Percentiles rank a stretch among this genome's conserved stretches.
Conservation (phyloP, 2,329 filamentous ascomycete species). For the Calonectria pseudoturangicola region DNA sequence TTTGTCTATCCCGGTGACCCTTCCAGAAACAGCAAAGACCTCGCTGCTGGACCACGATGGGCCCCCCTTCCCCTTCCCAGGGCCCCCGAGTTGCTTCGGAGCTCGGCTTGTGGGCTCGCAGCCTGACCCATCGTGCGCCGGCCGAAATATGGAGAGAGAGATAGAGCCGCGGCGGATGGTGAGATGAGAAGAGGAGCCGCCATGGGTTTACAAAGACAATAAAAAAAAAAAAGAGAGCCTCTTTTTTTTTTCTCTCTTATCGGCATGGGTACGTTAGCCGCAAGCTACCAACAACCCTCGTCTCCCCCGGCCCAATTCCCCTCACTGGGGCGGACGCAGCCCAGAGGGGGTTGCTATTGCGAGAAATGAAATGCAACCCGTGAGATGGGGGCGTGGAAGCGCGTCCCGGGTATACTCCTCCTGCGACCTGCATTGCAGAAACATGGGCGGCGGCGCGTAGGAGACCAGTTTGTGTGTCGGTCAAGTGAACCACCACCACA, state of each 20-base stretch:
- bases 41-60: slow-evolving; percentile 24
- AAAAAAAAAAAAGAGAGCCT: background rate
- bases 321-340: slow-evolving; percentile 22
- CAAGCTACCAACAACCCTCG: slow-evolving; percentile 7
- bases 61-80: background rate
- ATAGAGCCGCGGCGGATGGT: background rate
- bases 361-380: slow-evolving; percentile 24
- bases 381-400: slow-evolving; percentile 1
- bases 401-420: background rate
- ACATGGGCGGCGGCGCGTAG: slow-evolving; percentile 13
- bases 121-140: slow-evolving; percentile 8
- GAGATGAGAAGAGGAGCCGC: background rate
- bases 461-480: background rate
- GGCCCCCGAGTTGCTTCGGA: slow-evolving; percentile 20
- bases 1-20: slow-evolving; percentile 38
- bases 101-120: slow-evolving; percentile 18
- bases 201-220: background rate
- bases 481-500: slow-evolving; percentile 1
- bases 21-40: slow-evolving; percentile 39
- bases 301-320: slow-evolving; percentile 20
- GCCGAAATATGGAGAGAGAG: slow-evolving; percentile 10
- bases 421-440: slow-evolving; percentile 1
- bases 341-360: slow-evolving; percentile 15
- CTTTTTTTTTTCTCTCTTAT: slow-evolving; percentile 5
- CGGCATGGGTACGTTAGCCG: slow-evolving; percentile 19